Conservation (phyloP, 805 yeast species). For the Yueomyces sinensis region DNA sequence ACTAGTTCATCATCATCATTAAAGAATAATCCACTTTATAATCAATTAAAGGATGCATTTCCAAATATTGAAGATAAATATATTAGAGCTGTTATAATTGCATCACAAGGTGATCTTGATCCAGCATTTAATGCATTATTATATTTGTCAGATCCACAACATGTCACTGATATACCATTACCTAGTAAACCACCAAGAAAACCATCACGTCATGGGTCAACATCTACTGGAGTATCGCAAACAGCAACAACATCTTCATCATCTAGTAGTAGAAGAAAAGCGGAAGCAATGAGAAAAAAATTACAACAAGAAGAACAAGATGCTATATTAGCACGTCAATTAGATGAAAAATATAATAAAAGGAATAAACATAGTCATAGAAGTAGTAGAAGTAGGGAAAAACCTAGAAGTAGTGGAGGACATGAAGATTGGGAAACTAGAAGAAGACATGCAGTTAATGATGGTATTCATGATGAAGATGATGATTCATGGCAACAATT, state of each 20-base stretch:
- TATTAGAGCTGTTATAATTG: conserved; percentile 70
- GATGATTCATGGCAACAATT: conserved; percentile 44
- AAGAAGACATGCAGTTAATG: conserved; percentile 11
- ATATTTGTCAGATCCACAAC: conserved; percentile 61
- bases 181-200: conserved; percentile 23
- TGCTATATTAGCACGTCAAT: conserved; percentile 66
- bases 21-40: conserved; percentile 17
- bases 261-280: conserved; percentile 20
- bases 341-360: conserved; percentile 51
- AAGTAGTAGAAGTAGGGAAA: conserved; percentile 4
- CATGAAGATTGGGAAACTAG: conserved; percentile 2
- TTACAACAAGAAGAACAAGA: conserved; percentile 48
- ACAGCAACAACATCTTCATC: conserved; percentile 19
- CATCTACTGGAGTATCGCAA: too few species aligned
- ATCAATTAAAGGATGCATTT: conserved; percentile 71
- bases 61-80: conserved; percentile 63
- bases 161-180: conserved; percentile 35
- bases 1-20: conserved; percentile 1
- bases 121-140: conserved; percentile 82
- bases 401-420: not conserved
- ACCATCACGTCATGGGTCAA: conserved; percentile 1
- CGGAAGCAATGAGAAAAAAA: conserved; percentile 10
- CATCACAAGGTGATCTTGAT: conserved; percentile 68
- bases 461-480: conserved; percentile 25
- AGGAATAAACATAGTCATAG: conserved; percentile 3